A percentile compares a stretch with the other conserved stretches of the same genome.
Evolutionary conservation across 1,139 yeast species (phyloP).

Genomic region (Candida labiduridarum): DNA sequence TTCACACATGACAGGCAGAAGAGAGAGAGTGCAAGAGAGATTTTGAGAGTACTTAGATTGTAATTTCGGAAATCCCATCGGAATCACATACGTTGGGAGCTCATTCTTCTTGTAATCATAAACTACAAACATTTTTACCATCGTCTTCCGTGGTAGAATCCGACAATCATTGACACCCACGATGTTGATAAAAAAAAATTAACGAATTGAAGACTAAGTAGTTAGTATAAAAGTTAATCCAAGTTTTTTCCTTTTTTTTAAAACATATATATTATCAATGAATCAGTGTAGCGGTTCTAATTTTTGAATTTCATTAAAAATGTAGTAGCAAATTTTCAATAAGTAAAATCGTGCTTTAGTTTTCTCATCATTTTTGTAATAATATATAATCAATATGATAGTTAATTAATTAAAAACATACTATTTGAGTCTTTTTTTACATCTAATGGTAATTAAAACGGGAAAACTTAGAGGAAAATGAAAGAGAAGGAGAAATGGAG

Average conservation of each 20-base stretch:
- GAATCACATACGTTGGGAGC: not conserved
- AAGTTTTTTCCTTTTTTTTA: not conserved
- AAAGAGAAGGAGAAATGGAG: not conserved
- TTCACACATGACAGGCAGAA: too few species aligned
- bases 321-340: constrained; percentile 4
- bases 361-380: constrained; percentile 14
- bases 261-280: not conserved
- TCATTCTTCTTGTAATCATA: not conserved
- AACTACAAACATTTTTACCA: not conserved
- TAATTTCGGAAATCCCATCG: not conserved
- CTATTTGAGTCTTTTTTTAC: not conserved
- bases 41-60: too few species aligned
- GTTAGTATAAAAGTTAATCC: not conserved
- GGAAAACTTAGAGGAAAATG: not conserved
- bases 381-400: not conserved
- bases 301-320: constrained; percentile 21
- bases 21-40: too few species aligned
- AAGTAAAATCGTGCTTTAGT: constrained; percentile 12
- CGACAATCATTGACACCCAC: not conserved
- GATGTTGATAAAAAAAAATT: too few species aligned
- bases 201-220: too few species aligned
- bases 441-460: not conserved
- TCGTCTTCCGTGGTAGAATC: constrained; percentile 1
- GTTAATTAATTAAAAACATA: not conserved
- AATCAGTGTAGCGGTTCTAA: constrained; percentile 34